These are phyloP conservation scores for Microascus cirrosus DNA, from an alignment of 2,329 filamentous ascomycete species.

Conservation along the genomic window DNA sequence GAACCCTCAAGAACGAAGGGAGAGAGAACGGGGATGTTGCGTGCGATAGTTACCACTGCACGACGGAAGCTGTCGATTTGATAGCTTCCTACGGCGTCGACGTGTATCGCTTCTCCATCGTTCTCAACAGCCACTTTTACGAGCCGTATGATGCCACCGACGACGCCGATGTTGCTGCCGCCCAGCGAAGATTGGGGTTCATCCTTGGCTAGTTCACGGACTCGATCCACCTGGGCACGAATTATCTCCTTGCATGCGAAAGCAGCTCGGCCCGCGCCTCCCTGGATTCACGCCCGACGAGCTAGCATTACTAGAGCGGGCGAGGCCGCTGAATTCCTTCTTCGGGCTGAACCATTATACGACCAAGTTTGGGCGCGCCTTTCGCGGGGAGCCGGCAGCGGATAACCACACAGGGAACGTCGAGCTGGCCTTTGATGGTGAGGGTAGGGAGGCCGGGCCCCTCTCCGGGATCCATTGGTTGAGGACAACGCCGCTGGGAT, in stretches of 20 bases:
- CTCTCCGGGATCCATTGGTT: neutral
- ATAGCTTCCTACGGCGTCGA: conserved; percentile 45
- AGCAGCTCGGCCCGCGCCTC: conserved; percentile 10
- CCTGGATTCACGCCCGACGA: conserved; percentile 11
- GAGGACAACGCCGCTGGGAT: conserved; percentile 8
- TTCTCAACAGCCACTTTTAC: conserved; percentile 12
- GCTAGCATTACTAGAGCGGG: conserved; percentile 3
- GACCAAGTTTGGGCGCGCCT: conserved; percentile 16
- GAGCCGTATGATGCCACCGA: conserved; percentile 9
- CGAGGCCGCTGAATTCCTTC: conserved; percentile 12
- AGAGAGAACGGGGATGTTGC: conserved; percentile 42
- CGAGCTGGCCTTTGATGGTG: neutral
- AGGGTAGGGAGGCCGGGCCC: neutral
- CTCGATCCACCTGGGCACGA: conserved; percentile 11
- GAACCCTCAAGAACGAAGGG: too few species aligned
- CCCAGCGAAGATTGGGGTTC: conserved; percentile 9
- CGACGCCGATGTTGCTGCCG: conserved; percentile 8
- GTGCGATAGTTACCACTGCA: conserved; percentile 28
- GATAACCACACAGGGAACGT: conserved; percentile 12
- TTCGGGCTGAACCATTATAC: conserved; percentile 25
- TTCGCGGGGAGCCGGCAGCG: conserved; percentile 8
- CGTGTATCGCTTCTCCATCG: conserved; percentile 52
- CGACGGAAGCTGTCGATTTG: conserved; percentile 44
- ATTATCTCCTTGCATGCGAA: conserved; percentile 12
- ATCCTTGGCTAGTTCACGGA: conserved; percentile 13